These are phyloP conservation scores for Cyberlindnera meyerae DNA, from an alignment of 805 yeast genomes.

Conservation along the genomic window DNA sequence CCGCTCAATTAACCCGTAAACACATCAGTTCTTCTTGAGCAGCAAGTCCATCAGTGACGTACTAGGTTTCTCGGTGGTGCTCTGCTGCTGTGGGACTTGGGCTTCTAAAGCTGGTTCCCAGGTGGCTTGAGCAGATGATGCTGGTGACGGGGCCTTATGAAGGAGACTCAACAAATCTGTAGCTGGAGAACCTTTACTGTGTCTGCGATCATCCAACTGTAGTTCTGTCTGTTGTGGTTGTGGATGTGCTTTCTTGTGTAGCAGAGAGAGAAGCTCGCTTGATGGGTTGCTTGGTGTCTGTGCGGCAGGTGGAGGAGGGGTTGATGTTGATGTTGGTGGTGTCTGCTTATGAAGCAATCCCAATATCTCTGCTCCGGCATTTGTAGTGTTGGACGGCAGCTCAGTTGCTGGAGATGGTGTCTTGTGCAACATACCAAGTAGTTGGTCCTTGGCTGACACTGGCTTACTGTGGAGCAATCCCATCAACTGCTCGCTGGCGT, in stretches of 20 bases:
- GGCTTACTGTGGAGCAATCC: constrained; percentile 10
- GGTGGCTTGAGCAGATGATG: neutral
- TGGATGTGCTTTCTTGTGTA: constrained; percentile 8
- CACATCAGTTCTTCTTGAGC: constrained; percentile 9
- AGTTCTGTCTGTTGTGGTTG: neutral
- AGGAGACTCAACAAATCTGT: constrained; percentile 17
- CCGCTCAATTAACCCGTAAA: neutral
- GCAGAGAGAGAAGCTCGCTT: constrained; percentile 7
- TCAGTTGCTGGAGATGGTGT: constrained; percentile 3
- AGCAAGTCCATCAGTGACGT: constrained; percentile 8
- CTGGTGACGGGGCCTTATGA: constrained; percentile 12
- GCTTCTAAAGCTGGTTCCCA: neutral
- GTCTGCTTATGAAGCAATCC: constrained; percentile 10
- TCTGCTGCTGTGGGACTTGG: constrained; percentile 1
- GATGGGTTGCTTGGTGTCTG: constrained; percentile 3
- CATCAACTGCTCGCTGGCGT: constrained; percentile 18
- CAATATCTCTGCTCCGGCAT: constrained; percentile 11
- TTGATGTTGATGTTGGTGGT: no score
- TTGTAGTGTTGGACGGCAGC: constrained; percentile 2
- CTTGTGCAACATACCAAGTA: constrained; percentile 11
- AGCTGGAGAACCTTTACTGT: constrained; percentile 16
- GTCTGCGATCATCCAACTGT: no score
- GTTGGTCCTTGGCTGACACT: constrained; percentile 2
- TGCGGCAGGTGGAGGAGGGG: neutral
- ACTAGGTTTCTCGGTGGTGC: constrained; percentile 5